phyloP scores from a whole-genome alignment of 2,329 filamentous ascomycete genomes.

The Cladophialophora immunda region DNA sequence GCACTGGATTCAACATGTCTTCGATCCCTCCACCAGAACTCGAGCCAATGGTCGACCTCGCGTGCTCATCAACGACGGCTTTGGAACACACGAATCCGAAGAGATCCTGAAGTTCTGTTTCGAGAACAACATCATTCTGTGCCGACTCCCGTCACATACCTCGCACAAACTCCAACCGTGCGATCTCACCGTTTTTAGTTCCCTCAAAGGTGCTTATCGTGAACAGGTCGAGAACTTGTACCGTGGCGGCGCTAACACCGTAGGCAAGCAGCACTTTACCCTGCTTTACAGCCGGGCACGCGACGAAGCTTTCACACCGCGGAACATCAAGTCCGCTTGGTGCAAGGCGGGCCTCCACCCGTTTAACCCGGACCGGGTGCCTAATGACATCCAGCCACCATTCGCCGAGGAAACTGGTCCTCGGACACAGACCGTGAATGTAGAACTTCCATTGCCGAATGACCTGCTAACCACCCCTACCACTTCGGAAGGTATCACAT shows the following conservation, averaged over 20 bases:
- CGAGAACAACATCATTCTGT: not conserved
- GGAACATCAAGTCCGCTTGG: not conserved
- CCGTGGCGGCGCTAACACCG: not conserved
- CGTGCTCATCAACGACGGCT: not conserved
- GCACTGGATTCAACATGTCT: not conserved
- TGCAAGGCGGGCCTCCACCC: not conserved
- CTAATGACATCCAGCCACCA: too few species aligned
- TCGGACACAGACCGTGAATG: too few species aligned
- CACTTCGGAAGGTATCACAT: too few species aligned
- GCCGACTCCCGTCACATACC: too few species aligned
- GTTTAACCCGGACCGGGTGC: not conserved
- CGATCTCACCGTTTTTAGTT: not conserved
- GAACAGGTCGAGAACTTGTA: not conserved
- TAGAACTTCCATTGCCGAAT: too few species aligned
- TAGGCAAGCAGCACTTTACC: not conserved
- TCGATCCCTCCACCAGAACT: not conserved
- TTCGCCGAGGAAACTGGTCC: too few species aligned
- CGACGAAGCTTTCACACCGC: not conserved
- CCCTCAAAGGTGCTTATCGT: not conserved
- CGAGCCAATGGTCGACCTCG: not conserved
- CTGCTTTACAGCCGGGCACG: not conserved
- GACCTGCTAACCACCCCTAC: too few species aligned
- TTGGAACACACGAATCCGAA: not conserved
- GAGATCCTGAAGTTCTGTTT: not conserved
- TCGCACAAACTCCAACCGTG: not conserved